A percentile compares a stretch with the other conserved stretches of the same genome.
These are phyloP conservation scores for Micractinium conductrix DNA, from an alignment of 139 green algal genomes.

Conservation along the genomic window DNA sequence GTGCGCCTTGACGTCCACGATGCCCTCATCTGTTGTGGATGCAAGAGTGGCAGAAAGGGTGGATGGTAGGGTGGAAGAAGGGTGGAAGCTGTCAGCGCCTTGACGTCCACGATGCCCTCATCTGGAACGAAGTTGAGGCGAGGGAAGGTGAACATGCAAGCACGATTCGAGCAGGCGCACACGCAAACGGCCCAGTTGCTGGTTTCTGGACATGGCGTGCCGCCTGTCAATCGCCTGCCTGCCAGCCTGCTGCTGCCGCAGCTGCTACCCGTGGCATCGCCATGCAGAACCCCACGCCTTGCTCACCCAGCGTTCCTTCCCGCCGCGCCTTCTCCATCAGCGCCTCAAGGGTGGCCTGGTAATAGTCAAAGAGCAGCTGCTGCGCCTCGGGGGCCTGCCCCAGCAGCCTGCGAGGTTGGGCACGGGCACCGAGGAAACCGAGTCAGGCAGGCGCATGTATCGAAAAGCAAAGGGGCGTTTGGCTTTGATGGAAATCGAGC, in stretches of 20 bases:
- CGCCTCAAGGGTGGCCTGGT: conserved; percentile 56
- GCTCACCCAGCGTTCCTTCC: conserved; percentile 56
- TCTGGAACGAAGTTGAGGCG: conserved; percentile 46
- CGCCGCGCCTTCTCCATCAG: conserved; percentile 46
- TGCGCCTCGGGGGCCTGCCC: conserved; percentile 60
- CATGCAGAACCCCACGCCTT: too few relatives aligned
- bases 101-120: conserved; percentile 68
- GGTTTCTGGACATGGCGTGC: too few relatives aligned
- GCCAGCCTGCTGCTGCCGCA: neutral
- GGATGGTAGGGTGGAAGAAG: neutral
- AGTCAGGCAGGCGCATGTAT: too few relatives aligned
- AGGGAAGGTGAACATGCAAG: too few relatives aligned
- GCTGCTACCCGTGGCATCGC: too few relatives aligned
- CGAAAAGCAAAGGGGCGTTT: too few relatives aligned
- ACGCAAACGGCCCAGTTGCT: too few relatives aligned
- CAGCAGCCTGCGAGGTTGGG: conserved; percentile 38
- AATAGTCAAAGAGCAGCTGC: conserved; percentile 68
- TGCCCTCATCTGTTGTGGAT: conserved; percentile 61
- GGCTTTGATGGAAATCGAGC: too few relatives aligned
- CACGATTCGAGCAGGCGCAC: too few relatives aligned
- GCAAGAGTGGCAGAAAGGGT: too few relatives aligned
- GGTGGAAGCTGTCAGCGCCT: neutral
- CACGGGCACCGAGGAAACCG: neutral
- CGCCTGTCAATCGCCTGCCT: neutral
- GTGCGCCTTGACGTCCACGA: conserved; percentile 56